A percentile compares a stretch with the other conserved stretches of the same genome.
Conservation (phyloP, 192 early-diverging fungal genomes). For the Tieghemiomyces parasiticus region DNA sequence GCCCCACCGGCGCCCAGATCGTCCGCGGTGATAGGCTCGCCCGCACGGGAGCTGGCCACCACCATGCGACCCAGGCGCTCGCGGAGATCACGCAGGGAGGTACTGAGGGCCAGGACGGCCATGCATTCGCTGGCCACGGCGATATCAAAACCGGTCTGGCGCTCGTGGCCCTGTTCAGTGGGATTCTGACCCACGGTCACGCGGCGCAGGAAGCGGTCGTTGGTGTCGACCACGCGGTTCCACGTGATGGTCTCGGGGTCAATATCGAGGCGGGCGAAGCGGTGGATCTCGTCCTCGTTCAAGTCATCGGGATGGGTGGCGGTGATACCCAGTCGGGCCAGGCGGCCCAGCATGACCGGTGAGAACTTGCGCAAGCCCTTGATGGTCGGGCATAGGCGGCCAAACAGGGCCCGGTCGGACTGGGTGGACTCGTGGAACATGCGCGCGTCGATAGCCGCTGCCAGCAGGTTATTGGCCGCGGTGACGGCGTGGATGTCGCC, state of each 20-base stretch:
- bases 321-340: conserved; percentile 60
- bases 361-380: conserved; percentile 76
- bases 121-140: conserved; percentile 96
- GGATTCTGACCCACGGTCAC: conserved; percentile 78
- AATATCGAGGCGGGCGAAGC: conserved; percentile 87
- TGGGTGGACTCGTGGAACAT: conserved; percentile 92
- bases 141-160: conserved; percentile 95
- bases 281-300: conserved; percentile 55
- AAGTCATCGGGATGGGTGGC: conserved; percentile 68
- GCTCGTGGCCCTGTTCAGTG: conserved; percentile 73
- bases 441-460: conserved; percentile 94
- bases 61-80: conserved; percentile 89
- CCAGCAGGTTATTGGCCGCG: conserved; percentile 93
- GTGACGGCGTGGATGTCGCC: conserved; percentile 98
- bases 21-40: conserved; percentile 83
- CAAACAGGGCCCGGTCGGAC: conserved; percentile 55
- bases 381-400: conserved; percentile 73
- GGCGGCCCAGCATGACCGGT: conserved; percentile 69
- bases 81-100: conserved; percentile 84
- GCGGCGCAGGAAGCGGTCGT: conserved; percentile 88
- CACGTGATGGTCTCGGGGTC: conserved; percentile 90
- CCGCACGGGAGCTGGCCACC: conserved; percentile 66
- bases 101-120: conserved; percentile 91
- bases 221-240: conserved; percentile 93
- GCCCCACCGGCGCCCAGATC: conserved; percentile 94